Base-by-base conservation (phyloP, 768 basidiomycete genomes). In the Mycena albidolilacea region DNA sequence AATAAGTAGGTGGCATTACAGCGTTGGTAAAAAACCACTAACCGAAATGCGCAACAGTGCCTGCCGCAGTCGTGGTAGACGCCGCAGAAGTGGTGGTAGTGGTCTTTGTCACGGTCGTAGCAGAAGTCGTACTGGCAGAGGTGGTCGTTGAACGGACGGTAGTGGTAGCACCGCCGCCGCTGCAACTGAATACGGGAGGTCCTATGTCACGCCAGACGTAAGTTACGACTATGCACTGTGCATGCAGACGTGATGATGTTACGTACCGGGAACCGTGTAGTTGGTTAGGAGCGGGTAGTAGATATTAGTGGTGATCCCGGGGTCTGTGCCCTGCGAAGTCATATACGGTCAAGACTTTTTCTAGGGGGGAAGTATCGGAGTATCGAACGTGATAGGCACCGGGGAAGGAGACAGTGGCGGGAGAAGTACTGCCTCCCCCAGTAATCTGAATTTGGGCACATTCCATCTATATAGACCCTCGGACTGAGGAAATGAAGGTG, bases 381-480 rank as follows among this genome's bases (percentile, higher is more conserved):
- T 41, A 83, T 85, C 80, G 23, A 30, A 30, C 30, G 30, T 30
- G 77, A 78, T 88, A 88, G 10, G 85, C 84, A 23, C 88, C 88
- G 6, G 87, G 87, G 83, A 89, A 84, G 76, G 80, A 84, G 54
- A 87, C 87, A 19, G 86, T 85, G 23, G 85, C 78, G 2, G 88
- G 87, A 12, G 76, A 79, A 10, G 84, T 78, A 71, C 76, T 83
- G 61, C 86, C 87, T 12, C 86, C 85, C 41, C 86, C 86, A 8
- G 85, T 85, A 64, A 89, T 83, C 50, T 81, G 75, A 55, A 89
- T 71, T 72, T 88, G 87, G 8, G 84, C 87, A 66, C 87, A 88
- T 67, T 84, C 84, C 85, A 87, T 86, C 85, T 87, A 63, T 46
- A 64, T 52, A 50, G 14, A 39, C 6, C 6, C 54, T 35, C 55